Conservation (phyloP, 768 basidiomycete genomes). For the Leccinum uliginosum region DNA sequence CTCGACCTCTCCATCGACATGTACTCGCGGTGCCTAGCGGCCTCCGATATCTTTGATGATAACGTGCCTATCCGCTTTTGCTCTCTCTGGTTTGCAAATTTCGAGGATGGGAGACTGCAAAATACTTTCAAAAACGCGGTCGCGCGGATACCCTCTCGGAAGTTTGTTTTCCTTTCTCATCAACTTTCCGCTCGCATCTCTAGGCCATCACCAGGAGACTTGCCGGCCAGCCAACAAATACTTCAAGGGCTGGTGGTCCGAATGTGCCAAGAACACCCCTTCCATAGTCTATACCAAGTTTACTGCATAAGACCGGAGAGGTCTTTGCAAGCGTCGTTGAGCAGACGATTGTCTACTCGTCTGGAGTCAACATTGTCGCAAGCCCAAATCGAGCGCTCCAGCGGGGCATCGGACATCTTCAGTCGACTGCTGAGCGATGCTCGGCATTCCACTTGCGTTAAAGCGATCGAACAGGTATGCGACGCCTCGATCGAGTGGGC, state of each 20-base stretch:
- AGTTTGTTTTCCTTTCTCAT: conserved; percentile 89
- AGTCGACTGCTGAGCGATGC: conserved; percentile 47
- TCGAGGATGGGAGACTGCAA: conserved; percentile 53
- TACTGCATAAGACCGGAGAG: conserved; percentile 59
- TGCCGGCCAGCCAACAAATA: conserved; percentile 46
- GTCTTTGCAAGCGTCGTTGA: conserved; percentile 17
- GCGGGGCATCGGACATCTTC: conserved; percentile 63
- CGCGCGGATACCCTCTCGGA: conserved; percentile 69
- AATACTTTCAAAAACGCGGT: conserved; percentile 42
- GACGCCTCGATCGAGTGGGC: conserved; percentile 73
- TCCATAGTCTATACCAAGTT: conserved; percentile 88
- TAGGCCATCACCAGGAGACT: conserved; percentile 29
- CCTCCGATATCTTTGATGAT: conserved; percentile 71
- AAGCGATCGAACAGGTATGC: conserved; percentile 57
- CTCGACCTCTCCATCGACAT: conserved; percentile 75
- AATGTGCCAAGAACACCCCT: conserved; percentile 89
- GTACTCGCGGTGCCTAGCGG: conserved; percentile 73
- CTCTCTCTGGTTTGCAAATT: conserved; percentile 91
- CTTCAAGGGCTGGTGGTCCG: conserved; percentile 63
- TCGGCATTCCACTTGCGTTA: conserved; percentile 35
- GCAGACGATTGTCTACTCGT: conserved; percentile 46
- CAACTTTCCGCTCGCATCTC: conserved; percentile 91
- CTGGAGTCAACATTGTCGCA: conserved; percentile 34
- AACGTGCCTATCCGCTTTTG: conserved; percentile 76
- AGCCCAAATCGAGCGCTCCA: conserved; percentile 51